Base-by-base conservation (phyloP, 2,329 filamentous ascomycete genomes). In the Colletotrichum lini region DNA sequence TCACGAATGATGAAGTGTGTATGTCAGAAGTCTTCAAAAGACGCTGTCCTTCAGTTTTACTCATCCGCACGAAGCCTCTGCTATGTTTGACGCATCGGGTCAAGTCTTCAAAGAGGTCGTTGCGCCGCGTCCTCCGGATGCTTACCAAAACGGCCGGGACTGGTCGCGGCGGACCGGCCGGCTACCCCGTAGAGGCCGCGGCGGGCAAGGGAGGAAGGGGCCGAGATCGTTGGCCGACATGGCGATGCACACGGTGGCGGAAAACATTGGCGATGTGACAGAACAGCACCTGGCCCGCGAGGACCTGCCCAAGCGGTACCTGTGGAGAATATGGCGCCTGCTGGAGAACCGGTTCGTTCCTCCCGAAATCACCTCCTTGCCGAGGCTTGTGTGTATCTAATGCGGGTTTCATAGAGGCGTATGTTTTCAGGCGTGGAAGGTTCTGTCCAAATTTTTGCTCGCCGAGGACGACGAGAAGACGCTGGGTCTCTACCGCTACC, bases 391-490 rank as follows among this genome's bases (percentile, higher is more conserved):
- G 50, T 18, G 38, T 7, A 40, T 35, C 67, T 61, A 68, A 72
- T 35, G 44, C 56, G 4, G 13, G 12, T 21, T 15, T 8, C 13
- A 54, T 54, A 82, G 80, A 72, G 81, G 82, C 4, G 76, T 79
- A 15, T 81, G 79, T 64, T 76, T 84, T 23, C 81, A 84, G 59
- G 82, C 80, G 1, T 84, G 82, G 82, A 83, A 79, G 68, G 73
- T 82, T 6, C 79, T 84, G 44, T 84, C 81, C 2, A 78, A 79
- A 26, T 67, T 78, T 6, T 70, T 83, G 21, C 74, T 80, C 49
- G 72, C 75, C 35, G 79, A 78, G 35, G 76, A 80, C 3, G 78
- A 78, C 3, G 80, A 81, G 38, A 81, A 77, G 61, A 78, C 77
- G 6, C 75, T 84, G 53, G 79, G 77, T 6, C 77, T 84, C 5